phyloP scores from a whole-genome alignment of 2,329 filamentous ascomycete species.

The Endocalyx cinctus region DNA sequence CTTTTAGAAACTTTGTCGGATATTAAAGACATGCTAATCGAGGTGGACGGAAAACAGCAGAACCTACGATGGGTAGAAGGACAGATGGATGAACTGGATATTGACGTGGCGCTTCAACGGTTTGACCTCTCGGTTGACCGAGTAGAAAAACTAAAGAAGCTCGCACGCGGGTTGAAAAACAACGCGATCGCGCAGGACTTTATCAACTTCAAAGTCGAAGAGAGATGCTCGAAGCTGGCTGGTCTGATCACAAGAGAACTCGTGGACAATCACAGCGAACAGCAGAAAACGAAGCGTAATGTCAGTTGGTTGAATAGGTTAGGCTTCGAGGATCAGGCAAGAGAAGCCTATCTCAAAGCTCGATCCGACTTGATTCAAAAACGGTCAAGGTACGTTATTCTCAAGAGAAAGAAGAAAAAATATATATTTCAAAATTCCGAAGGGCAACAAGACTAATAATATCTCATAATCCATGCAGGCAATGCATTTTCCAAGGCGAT shows the following conservation, averaged over 20 bases:
- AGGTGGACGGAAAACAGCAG: conserved; percentile 94
- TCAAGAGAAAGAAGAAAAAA: too few species aligned
- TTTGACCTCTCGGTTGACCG: conserved; percentile 80
- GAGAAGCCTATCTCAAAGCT: conserved; percentile 80
- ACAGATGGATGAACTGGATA: conserved; percentile 93
- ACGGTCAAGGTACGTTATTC: conserved; percentile 70
- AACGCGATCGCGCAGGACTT: conserved; percentile 87
- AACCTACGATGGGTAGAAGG: conserved; percentile 93
- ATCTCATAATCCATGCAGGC: conserved; percentile 48
- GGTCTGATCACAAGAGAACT: conserved; percentile 73
- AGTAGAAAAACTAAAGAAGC: conserved; percentile 77
- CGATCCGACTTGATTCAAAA: conserved; percentile 75
- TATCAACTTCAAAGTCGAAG: conserved; percentile 85
- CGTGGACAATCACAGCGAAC: conserved; percentile 71
- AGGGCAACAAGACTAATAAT: too few species aligned
- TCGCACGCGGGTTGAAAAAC: conserved; percentile 76
- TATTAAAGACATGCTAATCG: conserved; percentile 84
- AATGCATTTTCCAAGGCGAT: conserved; percentile 93
- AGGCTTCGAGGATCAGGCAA: conserved; percentile 84
- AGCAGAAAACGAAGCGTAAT: conserved; percentile 72
- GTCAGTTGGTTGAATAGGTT: conserved; percentile 80
- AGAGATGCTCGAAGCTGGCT: conserved; percentile 74
- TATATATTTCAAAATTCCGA: too few species aligned
- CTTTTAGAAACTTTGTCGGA: conserved; percentile 73
- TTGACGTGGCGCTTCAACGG: conserved; percentile 85